Conservation (phyloP, 768 basidiomycete species). For the Termitomyces heimii region DNA sequence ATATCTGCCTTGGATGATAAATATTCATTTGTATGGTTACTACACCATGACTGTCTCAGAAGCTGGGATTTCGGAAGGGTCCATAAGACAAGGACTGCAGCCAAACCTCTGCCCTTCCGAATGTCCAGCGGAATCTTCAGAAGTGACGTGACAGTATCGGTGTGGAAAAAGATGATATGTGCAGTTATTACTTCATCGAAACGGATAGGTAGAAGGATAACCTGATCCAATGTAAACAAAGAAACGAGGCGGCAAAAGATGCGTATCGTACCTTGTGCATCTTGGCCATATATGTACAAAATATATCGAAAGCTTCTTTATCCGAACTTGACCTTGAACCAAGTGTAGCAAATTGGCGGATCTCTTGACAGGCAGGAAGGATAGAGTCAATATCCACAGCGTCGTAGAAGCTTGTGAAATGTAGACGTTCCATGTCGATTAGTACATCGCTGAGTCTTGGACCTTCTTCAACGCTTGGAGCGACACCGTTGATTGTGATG, state of each 20-base stretch:
- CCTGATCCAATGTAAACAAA: conserved; percentile 26
- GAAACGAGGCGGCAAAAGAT: background rate
- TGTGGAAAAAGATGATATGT: conserved; percentile 48
- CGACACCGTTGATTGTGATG: conserved; percentile 39
- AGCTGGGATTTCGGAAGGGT: conserved; percentile 22
- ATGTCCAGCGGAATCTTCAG: conserved; percentile 36
- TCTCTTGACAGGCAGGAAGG: conserved; percentile 41
- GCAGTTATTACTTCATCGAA: conserved; percentile 44
- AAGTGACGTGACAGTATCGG: conserved; percentile 26
- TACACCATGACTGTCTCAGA: conserved; percentile 4
- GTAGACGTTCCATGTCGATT: conserved; percentile 31
- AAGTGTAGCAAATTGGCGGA: conserved; percentile 49
- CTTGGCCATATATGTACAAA: conserved; percentile 41
- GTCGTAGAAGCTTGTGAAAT: conserved; percentile 42
- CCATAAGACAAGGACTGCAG: conserved; percentile 44
- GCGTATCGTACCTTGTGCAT: conserved; percentile 33
- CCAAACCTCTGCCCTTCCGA: conserved; percentile 21
- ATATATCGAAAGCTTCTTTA: conserved; percentile 27
- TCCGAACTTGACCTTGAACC: conserved; percentile 34
- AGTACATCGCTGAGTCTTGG: conserved; percentile 45
- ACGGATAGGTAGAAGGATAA: conserved; percentile 39
- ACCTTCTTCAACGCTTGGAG: conserved; percentile 31
- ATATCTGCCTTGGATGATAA: conserved; percentile 10
- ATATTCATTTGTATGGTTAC: conserved; percentile 9
- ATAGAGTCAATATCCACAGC: conserved; percentile 39